These are phyloP conservation scores for Aspergillus sp. DNA, from an alignment of 2,329 filamentous ascomycete species.

Conservation along the genomic window DNA sequence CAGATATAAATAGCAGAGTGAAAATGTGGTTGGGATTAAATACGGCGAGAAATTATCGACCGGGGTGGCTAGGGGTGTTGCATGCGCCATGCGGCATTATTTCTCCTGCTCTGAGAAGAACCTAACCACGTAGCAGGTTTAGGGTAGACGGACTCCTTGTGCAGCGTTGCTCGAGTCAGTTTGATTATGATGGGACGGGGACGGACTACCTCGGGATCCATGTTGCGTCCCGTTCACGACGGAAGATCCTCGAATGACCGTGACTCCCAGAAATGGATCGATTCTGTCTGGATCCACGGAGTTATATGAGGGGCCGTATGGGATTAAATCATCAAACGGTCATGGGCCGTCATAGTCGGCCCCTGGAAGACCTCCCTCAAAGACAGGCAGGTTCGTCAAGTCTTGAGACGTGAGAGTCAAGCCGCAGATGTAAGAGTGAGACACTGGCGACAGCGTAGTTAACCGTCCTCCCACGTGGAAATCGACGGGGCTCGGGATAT, in stretches of 20 bases:
- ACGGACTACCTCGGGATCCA: background rate
- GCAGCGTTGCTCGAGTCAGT: constrained; percentile 8
- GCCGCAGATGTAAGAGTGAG: background rate
- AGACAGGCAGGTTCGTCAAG: too few relatives aligned
- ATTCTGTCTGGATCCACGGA: background rate
- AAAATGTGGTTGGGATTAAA: too few relatives aligned
- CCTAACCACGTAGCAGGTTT: background rate
- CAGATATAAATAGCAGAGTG: background rate
- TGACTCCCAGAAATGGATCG: background rate
- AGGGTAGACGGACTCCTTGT: background rate
- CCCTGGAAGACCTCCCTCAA: too few relatives aligned
- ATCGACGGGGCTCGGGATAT: background rate
- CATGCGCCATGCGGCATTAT: background rate
- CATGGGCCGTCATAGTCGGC: too few relatives aligned
- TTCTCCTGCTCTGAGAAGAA: background rate
- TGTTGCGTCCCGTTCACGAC: background rate
- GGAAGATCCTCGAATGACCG: too few relatives aligned
- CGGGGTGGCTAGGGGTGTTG: background rate
- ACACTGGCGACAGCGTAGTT: background rate
- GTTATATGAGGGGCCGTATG: too few relatives aligned
- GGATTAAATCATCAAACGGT: too few relatives aligned
- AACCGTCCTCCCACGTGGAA: constrained; percentile 1
- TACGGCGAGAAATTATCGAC: background rate
- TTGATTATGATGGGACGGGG: constrained; percentile 11
- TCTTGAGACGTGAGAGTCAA: too few relatives aligned